Percentiles rank a stretch among this genome's conserved stretches.
Evolutionary conservation across 257 asterid genomes (phyloP).

Genomic region (Nemophila menziesii): DNA sequence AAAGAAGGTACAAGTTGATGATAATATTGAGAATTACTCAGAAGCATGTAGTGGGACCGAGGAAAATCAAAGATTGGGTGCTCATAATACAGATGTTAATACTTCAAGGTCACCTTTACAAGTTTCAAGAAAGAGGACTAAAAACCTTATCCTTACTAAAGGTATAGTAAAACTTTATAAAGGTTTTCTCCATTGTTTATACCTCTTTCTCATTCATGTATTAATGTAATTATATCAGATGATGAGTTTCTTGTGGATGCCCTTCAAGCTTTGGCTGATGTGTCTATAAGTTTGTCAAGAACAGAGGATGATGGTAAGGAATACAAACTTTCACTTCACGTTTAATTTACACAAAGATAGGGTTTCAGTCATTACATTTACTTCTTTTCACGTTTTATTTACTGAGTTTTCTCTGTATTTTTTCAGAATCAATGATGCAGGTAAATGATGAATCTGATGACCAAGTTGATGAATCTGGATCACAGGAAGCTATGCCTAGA

Average conservation of each 20-base stretch:
- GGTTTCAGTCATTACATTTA: background rate
- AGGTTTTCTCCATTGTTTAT: background rate
- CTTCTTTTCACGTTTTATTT: background rate
- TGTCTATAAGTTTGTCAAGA: constrained; percentile 64
- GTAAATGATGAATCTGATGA: constrained; percentile 34
- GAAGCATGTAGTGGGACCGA: constrained; percentile 86
- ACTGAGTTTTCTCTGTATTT: background rate
- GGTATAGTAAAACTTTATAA: constrained; percentile 24
- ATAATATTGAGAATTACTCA: constrained; percentile 30
- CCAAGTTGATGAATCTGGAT: constrained; percentile 46
- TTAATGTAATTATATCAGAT: constrained; percentile 28
- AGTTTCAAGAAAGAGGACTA: constrained; percentile 55
- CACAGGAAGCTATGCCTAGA: constrained; percentile 31
- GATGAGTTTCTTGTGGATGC: constrained; percentile 68
- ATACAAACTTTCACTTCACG: constrained; percentile 5
- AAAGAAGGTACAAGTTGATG: constrained; percentile 36
- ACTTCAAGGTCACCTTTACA: constrained; percentile 29
- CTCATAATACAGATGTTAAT: constrained; percentile 18
- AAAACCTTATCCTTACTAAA: constrained; percentile 47
- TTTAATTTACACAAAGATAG: background rate
- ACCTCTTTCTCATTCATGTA: background rate
- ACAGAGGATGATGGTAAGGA: constrained; percentile 66
- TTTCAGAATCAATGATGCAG: constrained; percentile 26
- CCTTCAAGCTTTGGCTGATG: constrained; percentile 73
- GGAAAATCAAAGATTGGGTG: constrained; percentile 46